Percentiles rank a stretch among this genome's conserved stretches.
These are phyloP conservation scores for Taiozyma onychis DNA, from an alignment of 1,139 yeast genomes.

Conservation along the genomic window DNA sequence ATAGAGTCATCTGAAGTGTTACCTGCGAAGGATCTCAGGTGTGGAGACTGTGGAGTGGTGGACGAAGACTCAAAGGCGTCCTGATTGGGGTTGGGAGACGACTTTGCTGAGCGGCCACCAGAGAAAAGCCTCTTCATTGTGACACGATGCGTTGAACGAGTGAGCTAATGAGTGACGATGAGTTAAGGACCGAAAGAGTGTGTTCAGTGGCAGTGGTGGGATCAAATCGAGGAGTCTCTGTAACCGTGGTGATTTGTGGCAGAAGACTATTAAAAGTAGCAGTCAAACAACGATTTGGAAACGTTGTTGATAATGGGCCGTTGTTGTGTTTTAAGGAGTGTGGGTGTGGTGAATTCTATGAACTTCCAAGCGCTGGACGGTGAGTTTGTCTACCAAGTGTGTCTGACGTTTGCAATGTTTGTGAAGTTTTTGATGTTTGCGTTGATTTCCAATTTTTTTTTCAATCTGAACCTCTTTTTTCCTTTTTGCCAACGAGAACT, in stretches of 20 bases:
- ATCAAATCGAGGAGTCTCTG: neutral
- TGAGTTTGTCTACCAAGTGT: too few relatives aligned
- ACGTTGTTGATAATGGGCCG: too few relatives aligned
- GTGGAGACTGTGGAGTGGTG: neutral
- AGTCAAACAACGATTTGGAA: too few relatives aligned
- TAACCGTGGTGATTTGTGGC: neutral
- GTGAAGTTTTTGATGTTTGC: too few relatives aligned
- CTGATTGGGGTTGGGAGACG: neutral
- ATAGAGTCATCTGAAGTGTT: slow-evolving; percentile 10
- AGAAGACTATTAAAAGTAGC: neutral
- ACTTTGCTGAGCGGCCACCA: neutral
- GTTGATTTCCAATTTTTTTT: neutral
- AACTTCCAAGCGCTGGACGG: too few relatives aligned
- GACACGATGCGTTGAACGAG: too few relatives aligned
- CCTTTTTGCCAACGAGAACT: neutral
- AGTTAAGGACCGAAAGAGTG: too few relatives aligned
- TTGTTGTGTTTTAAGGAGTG: too few relatives aligned
- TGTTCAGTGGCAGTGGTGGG: too few relatives aligned
- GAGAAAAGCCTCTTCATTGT: neutral
- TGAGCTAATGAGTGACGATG: neutral
- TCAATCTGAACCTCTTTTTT: neutral
- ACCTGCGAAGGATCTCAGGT: neutral
- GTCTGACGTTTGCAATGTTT: too few relatives aligned
- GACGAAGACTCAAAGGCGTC: neutral
- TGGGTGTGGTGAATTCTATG: too few relatives aligned